These are phyloP conservation scores for Adenanthera pavonina DNA, from an alignment of 306 rosid genomes.

Conservation along the genomic window DNA sequence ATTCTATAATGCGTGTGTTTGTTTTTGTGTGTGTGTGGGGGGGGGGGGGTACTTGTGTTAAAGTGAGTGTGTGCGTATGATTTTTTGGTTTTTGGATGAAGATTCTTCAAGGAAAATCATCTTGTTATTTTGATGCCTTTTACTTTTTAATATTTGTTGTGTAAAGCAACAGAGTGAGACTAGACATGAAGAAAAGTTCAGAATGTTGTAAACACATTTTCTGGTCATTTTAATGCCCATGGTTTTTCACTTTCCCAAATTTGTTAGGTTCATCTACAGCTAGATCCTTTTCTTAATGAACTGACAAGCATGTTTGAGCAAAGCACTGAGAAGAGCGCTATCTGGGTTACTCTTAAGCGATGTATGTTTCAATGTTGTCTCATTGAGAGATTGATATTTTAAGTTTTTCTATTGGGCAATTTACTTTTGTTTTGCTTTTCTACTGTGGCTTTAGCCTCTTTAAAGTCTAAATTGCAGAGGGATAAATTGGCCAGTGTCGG, in stretches of 20 bases:
- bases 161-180: background rate
- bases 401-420: background rate
- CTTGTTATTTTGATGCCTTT: slow-evolving; percentile 13
- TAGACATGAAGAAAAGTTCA: background rate
- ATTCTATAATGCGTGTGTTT: too few species aligned
- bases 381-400: background rate
- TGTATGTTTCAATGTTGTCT: slow-evolving; percentile 52
- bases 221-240: background rate
- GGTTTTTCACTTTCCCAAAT: slow-evolving; percentile 10
- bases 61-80: too few species aligned
- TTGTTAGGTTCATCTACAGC: slow-evolving; percentile 76
- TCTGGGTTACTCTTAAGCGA: slow-evolving; percentile 97
- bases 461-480: slow-evolving; percentile 75
- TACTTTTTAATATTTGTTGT: background rate
- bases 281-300: slow-evolving; percentile 94
- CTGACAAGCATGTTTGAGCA: slow-evolving; percentile 93
- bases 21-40: too few species aligned
- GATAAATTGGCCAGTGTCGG: slow-evolving; percentile 76
- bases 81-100: background rate
- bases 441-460: slow-evolving; percentile 31
- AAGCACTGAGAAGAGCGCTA: slow-evolving; percentile 79
- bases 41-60: too few species aligned
- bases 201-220: background rate
- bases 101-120: slow-evolving; percentile 12
- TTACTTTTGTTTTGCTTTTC: background rate